A percentile compares a stretch with the other conserved stretches of the same genome.
Conservation (phyloP, 2,329 filamentous ascomycete species). For the Fusarium cyanostomum region DNA sequence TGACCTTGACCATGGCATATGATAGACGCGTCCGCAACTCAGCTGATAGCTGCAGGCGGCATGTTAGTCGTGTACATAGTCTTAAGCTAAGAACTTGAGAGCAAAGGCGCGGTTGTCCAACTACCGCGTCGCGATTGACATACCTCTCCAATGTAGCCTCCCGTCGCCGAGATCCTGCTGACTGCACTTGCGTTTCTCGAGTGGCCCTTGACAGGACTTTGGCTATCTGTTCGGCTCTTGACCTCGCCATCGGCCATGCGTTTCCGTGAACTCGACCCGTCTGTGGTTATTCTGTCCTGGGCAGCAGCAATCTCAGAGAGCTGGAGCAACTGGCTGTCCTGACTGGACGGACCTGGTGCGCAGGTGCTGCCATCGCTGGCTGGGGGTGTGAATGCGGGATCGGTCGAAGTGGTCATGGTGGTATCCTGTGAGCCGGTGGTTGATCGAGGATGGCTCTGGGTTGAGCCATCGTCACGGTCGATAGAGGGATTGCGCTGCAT, state of each 20-base stretch:
- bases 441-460: conserved; percentile 39
- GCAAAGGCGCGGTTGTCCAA: background rate
- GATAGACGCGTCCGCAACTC: conserved; percentile 85
- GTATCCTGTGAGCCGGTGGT: conserved; percentile 40
- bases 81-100: background rate
- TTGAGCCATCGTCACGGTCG: conserved; percentile 40
- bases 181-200: conserved; percentile 77
- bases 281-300: conserved; percentile 58
- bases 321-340: conserved; percentile 65
- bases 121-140: conserved; percentile 40
- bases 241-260: conserved; percentile 79
- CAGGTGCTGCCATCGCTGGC: conserved; percentile 38
- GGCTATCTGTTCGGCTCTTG: conserved; percentile 62
- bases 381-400: conserved; percentile 39
- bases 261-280: conserved; percentile 64
- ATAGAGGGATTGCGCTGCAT: conserved; percentile 30
- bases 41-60: conserved; percentile 68
- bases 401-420: conserved; percentile 37
- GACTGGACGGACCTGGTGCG: conserved; percentile 49
- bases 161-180: conserved; percentile 66
- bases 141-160: conserved; percentile 83
- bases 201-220: conserved; percentile 65
- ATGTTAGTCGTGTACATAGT: conserved; percentile 27
- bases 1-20: conserved; percentile 94
- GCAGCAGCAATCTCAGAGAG: conserved; percentile 67